These are phyloP conservation scores for Pseudogymnoascus sp. DNA, from an alignment of 2,329 filamentous ascomycete species.

Conservation along the genomic window DNA sequence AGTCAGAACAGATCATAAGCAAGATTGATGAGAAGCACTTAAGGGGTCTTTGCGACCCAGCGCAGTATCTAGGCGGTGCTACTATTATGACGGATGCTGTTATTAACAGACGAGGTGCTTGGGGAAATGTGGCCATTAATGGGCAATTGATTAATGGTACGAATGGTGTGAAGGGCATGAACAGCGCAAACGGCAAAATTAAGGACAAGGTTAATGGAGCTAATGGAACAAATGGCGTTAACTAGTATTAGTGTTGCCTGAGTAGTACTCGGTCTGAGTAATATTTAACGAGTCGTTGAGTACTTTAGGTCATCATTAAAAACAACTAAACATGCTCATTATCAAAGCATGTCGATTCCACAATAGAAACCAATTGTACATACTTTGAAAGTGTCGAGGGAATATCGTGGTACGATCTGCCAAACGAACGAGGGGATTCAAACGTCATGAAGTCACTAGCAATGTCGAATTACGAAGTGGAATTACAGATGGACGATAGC, in stretches of 20 bases:
- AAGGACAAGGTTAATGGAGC: neutral
- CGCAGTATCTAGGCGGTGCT: conserved; percentile 35
- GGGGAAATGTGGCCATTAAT: neutral
- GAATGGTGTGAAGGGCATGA: neutral
- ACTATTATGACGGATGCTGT: conserved; percentile 28
- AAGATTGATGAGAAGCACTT: conserved; percentile 29
- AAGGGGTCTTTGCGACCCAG: conserved; percentile 43
- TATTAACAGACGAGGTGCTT: conserved; percentile 20
- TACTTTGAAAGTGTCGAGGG: neutral
- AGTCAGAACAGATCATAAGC: conserved; percentile 28
- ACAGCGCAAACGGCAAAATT: neutral
- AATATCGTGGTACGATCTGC: neutral
- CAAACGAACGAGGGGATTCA: too few species aligned
- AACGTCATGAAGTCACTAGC: too few species aligned
- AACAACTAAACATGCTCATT: too few species aligned
- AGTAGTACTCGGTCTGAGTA: neutral
- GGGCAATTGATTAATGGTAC: neutral
- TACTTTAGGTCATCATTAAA: neutral
- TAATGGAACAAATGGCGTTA: neutral
- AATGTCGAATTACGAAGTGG: too few species aligned
- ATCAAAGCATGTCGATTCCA: neutral
- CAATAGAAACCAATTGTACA: neutral
- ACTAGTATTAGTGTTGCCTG: neutral
- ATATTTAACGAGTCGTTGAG: neutral
- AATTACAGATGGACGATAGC: too few species aligned